Percentiles rank a stretch among this genome's conserved stretches.
Evolutionary conservation across 257 asterid species (phyloP).

Genomic region (Solanum infundibuliforme): DNA sequence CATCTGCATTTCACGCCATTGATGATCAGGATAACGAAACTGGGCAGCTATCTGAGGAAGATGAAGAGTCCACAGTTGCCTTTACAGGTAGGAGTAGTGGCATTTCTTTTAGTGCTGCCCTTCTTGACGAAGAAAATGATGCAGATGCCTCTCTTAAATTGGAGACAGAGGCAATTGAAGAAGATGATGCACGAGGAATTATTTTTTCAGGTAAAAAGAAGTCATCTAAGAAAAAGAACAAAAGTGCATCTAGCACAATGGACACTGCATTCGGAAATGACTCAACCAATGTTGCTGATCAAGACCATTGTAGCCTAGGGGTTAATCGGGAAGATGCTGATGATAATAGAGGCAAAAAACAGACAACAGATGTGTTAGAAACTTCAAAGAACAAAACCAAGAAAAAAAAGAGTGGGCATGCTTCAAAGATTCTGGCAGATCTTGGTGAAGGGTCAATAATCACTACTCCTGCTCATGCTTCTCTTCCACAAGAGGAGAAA

Average conservation of each 20-base stretch:
- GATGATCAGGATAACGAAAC: conserved; percentile 15
- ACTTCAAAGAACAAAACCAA: conserved; percentile 71
- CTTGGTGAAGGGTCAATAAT: conserved; percentile 53
- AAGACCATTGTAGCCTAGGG: not conserved
- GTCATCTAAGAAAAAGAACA: conserved; percentile 64
- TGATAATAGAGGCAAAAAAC: conserved; percentile 8
- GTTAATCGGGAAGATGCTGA: not conserved
- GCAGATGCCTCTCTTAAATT: conserved; percentile 25
- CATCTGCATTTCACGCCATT: conserved; percentile 15
- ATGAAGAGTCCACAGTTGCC: conserved; percentile 29
- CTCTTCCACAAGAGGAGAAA: conserved; percentile 2
- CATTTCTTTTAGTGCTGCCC: not conserved
- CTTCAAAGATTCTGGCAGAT: conserved; percentile 59
- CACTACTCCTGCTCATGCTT: conserved; percentile 10
- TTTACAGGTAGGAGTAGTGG: conserved; percentile 41
- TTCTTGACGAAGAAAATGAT: conserved; percentile 23
- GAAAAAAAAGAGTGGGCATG: conserved; percentile 60
- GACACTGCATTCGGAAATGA: conserved; percentile 24
- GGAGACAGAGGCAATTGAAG: conserved; percentile 27
- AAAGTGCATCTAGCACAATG: conserved; percentile 14
- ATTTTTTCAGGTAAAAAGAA: conserved; percentile 80
- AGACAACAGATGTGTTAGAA: conserved; percentile 22
- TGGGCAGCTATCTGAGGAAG: conserved; percentile 35
- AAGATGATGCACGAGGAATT: conserved; percentile 27
- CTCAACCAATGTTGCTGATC: conserved; percentile 8